Evolutionary conservation across 352 stramenopile species (phyloP), one percentile per base, ranked within the genome.

Genomic region (Phytophthora gonapodyides): DNA sequence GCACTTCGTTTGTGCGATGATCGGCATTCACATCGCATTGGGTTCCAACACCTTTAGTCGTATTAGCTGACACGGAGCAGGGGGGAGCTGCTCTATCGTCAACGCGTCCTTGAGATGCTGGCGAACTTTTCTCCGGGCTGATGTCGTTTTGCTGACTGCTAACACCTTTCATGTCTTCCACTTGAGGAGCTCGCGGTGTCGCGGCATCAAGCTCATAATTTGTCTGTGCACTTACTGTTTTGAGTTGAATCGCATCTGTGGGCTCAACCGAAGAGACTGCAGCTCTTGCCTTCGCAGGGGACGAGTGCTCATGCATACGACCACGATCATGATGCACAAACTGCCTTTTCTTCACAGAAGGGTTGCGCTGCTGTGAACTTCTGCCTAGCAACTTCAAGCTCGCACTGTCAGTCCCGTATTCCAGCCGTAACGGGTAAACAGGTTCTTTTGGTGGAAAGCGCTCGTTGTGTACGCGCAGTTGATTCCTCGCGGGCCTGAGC

Each of bases 321-420:
- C 38, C 21, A 24, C 37, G 13, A 9, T 69, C 17, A 4, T 60
- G 36, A 35, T 64, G 34, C 21, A 70, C 31, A 35, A 70, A 73
- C 31, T 67, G 60, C 19, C 30, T 63, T 47, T 11, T 59, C 44
- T 48, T 66, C 34, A 70, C 34, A 7, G 60, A 67, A 48, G 50
- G 49, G 33, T 70, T 70, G 10, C 44, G 45, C 21, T 59, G 55
- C 19, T 42, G 19, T 19, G 45, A 46, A 19, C 13, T 61, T 34
- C 61, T 61, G 30, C 66, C 61, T 15, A 73, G 11, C 33, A 73
- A 46, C 15, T 60, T 70, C 12, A 73, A 69, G 15, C 66, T 67
- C 19, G 43, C 48, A 15, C 19, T 48, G 19, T 70, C 50, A 30
- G 31, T 38, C 10, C 45, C 61, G n/a, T 70, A 67, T 16, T 64